Evolutionary conservation across 2,329 filamentous ascomycete species (phyloP), one percentile per base, ranked within the genome.

Genomic region (Leptoxyphium fumago): DNA sequence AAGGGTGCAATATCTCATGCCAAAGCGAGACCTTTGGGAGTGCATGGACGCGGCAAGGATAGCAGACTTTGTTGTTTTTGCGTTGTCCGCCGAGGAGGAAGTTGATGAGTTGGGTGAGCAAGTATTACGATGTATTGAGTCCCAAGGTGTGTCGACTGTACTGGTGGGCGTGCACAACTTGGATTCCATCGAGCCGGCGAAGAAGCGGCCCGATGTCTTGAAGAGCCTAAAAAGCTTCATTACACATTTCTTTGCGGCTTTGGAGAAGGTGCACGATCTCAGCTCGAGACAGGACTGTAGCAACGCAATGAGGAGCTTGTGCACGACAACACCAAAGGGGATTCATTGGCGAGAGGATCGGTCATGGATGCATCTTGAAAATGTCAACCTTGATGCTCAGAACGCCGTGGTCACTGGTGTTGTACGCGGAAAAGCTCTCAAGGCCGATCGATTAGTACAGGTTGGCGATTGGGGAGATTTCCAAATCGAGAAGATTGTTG

Each of bases 281-380:
- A 87, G 94, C 59, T 89, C 77, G 49, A 75, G 84, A 58, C 87
- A 94, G 59, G 91, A 98, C 61, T 89, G 84, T 60, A 77, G 86
- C 42, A 96, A 95, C 60, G 70, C 94, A 32, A 83, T 96, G 64
- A 77, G 93, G 43, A 89, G 87, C 26, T 68, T 98, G 13, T 98
- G 91, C 70, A 94, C 80, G 50, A 86, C 83, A 30, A 87, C 82
- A 38, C 89, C 91, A 10, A 96, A 94, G 67, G 91, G 91, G 1
- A 77, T 98, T n/a, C 72, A 81, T 50, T 98, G 91, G 91, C 78
- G 91, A 54, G 91, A 98, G 43, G 86, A 94, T 51, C 76, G 91
- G 53, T 94, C 87, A 55, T 98, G 91, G 84, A 85, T 98, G 81
- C 68, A 94, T 45, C 77, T 89, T 4, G 91, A 98, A 51, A 75